Evolutionary conservation across 129 eudicot genomes (phyloP), one percentile per base, ranked within the genome.

Genomic region (Artemisia tridentata): DNA sequence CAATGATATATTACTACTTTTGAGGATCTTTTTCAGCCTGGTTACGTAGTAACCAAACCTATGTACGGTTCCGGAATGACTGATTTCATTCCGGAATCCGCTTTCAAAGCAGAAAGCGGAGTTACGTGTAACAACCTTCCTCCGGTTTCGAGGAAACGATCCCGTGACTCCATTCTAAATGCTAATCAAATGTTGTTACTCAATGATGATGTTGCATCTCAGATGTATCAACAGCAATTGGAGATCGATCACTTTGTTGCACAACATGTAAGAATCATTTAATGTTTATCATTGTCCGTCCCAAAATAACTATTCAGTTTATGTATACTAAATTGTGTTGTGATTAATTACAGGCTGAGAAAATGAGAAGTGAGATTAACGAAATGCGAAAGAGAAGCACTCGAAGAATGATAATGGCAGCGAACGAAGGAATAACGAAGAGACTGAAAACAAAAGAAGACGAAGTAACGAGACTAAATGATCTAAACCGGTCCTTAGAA

Each of bases 401-500:
- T 3, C 69, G 71, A 58, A 62, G 84, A 53, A 53, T 86, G 17
- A 76, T 83, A 6, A 65, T 72, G 16, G 81, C 79, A 11, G 70
- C 78, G 8, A 68, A 84, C 8, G 79, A 84, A 55, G 65, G 59
- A 1, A 41, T 84, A 8, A 38, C 67, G 77, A 86, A 81, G 21
- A 67, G 66, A 71, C 20, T 86, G 45, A 84, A 70, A 59, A 79
- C 84, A 0, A 86, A 81, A 59, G 86, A 86, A 17, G 86, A 78
- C 0, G 86, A 86, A 67, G 69, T 81, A 18, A 43, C 70, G 18
- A 81, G 71, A 45, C 76, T 86, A n/a, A 88, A 81, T 45, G 67
- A 67, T 14, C 6, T 86, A 17, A 86, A 86, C 49, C 73, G 67
- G 67, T 80, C 75, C 13, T 67, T 86, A 2, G 86, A 84, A 57